phyloP scores from a whole-genome alignment of 2,329 filamentous ascomycete genomes.

The Botrytis hyacinthi region DNA sequence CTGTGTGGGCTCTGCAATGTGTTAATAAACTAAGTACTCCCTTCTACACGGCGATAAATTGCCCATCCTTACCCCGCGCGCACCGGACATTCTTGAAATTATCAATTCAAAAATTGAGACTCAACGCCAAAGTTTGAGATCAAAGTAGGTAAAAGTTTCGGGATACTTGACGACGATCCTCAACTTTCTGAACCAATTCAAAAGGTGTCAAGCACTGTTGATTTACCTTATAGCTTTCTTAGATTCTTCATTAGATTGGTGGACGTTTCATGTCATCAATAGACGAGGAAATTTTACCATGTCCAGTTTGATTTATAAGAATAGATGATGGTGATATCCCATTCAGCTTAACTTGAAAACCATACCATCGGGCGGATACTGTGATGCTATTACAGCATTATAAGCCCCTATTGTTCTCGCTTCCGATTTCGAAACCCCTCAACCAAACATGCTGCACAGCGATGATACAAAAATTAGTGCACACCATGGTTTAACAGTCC shows the following conservation, averaged over 20 bases:
- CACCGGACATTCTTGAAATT: not conserved
- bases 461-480: no score
- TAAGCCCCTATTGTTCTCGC: no score
- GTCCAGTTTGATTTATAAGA: not conserved
- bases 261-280: not conserved
- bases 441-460: no score
- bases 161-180: accelerated
- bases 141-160: not conserved
- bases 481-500: no score
- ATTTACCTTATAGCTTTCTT: not conserved
- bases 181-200: not conserved
- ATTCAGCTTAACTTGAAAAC: no score
- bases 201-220: not conserved
- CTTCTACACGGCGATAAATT: no score
- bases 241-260: not conserved
- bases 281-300: not conserved
- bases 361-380: no score
- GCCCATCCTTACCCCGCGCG: no score
- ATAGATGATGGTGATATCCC: not conserved
- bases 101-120: not conserved
- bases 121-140: not conserved
- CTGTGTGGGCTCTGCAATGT: no score
- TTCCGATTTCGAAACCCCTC: no score
- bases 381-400: no score
- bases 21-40: no score